Conservation (phyloP, 1,284 basidiomycete genomes). For the Polyporus tsugae region DNA sequence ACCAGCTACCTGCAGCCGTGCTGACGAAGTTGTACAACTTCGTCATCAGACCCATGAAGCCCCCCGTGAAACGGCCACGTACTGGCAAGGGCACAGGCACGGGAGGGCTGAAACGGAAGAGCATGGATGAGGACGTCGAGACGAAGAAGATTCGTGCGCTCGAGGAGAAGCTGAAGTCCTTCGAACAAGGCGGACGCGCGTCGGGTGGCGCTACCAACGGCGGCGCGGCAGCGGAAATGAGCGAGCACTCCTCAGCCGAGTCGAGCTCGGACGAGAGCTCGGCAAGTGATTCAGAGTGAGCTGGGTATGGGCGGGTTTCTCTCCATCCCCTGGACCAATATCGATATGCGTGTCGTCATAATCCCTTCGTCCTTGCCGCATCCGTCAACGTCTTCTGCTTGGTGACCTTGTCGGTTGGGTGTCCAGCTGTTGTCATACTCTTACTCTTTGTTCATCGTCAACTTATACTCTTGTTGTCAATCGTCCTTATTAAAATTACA, state of each 20-base stretch:
- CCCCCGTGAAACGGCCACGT: constrained; percentile 68
- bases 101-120: constrained; percentile 89
- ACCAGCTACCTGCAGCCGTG: constrained; percentile 83
- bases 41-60: constrained; percentile 80
- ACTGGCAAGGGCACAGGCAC: constrained; percentile 82
- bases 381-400: constrained; percentile 28
- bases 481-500: constrained; percentile 46
- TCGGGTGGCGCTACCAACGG: constrained; percentile 43
- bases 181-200: constrained; percentile 63
- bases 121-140: constrained; percentile 90
- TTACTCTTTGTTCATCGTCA: constrained; percentile 18
- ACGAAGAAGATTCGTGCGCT: constrained; percentile 89
- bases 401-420: constrained; percentile 21
- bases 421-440: constrained; percentile 24
- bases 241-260: constrained; percentile 75
- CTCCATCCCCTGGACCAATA: constrained; percentile 22
- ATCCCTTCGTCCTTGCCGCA: constrained; percentile 26
- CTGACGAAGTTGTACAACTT: constrained; percentile 94
- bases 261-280: constrained; percentile 80
- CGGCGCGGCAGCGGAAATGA: constrained; percentile 57
- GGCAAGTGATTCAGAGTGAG: constrained; percentile 83
- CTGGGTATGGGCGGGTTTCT: constrained; percentile 1
- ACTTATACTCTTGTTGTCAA: constrained; percentile 30
- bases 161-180: constrained; percentile 82
- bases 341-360: constrained; percentile 30